Evolutionary conservation across 2,329 filamentous ascomycete species (phyloP), one percentile per base, ranked within the genome.

Genomic region (Beauveria varroae): DNA sequence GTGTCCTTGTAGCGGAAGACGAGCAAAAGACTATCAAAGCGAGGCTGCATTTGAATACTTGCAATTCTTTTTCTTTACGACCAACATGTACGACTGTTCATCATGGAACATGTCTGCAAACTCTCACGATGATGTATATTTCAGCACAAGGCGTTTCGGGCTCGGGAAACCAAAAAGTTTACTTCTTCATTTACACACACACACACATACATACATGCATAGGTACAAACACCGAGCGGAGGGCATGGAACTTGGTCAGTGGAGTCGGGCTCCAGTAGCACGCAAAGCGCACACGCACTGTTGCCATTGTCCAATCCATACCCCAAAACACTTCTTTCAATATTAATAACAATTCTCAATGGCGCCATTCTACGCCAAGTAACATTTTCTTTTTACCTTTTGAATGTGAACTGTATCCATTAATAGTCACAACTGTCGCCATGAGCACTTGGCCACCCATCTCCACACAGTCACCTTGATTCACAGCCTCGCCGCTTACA

Each of bases 141-240:
- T 53, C n/a, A 47, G 61, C 47, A 59, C 22, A 59, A 57, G 61
- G 47, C 57, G 57, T 52, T 49, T 37, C 47, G 34, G 44, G 47
- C 24, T 52, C 24, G 47, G 57, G 26, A 50, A 52, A 50, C 54
- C 26, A 46, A 40, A 57, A 51, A 46, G 37, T 43, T 37, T 28
- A 26, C 30, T 59, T 58, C 8, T 16, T 57, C 57, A 59, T 59
- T 44, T 59, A 51, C 47, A 59, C 54, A 57, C 37, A 44, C 37
- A 44, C 55, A 56, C 26, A 3, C 20, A 14, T 34, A 14, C 30
- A 12, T 12, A 12, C 28, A 34, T 14, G 10, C 30, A 5, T 14
- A 5, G 12, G 1, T 37, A n/a, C 44, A 50, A n/a, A 51, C 46
- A 16, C 16, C 34, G 34, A 37, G 34, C 12, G 34, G 34, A 30